Conservation (phyloP, 352 stramenopile species). For the Blastocystis sp. region DNA sequence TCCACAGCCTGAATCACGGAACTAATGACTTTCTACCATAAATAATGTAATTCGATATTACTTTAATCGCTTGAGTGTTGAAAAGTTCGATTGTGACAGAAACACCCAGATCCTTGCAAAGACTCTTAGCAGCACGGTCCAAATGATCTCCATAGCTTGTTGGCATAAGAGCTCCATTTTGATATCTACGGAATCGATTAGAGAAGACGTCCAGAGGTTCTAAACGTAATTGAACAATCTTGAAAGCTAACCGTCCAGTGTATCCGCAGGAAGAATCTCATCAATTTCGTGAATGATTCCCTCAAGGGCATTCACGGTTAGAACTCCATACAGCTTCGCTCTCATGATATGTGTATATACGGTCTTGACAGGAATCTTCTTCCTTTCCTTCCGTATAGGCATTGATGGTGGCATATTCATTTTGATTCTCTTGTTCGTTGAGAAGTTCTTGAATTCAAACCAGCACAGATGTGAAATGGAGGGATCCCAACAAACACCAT, state of each 20-base stretch:
- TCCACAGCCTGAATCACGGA: constrained; percentile 3
- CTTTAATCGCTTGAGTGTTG: constrained; percentile 67
- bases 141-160: constrained; percentile 65
- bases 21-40: constrained; percentile 50
- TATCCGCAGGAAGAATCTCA: constrained; percentile 29
- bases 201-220: constrained; percentile 57
- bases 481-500: background rate
- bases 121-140: constrained; percentile 54
- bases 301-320: constrained; percentile 66
- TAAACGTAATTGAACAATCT: background rate
- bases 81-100: constrained; percentile 62
- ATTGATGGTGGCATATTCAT: background rate
- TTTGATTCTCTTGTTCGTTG: no score
- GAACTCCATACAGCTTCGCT: constrained; percentile 60
- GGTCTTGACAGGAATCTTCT: constrained; percentile 61
- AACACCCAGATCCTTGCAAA: constrained; percentile 64
- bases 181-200: constrained; percentile 33
- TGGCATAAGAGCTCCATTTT: constrained; percentile 58
- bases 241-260: constrained; percentile 13
- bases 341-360: constrained; percentile 50
- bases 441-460: background rate
- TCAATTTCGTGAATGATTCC: constrained; percentile 66
- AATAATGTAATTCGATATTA: background rate
- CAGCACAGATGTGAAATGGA: background rate
- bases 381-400: constrained; percentile 46